These are phyloP conservation scores for Fistulifera solaris DNA, from an alignment of 108 stramenopile species.

Conservation along the genomic window DNA sequence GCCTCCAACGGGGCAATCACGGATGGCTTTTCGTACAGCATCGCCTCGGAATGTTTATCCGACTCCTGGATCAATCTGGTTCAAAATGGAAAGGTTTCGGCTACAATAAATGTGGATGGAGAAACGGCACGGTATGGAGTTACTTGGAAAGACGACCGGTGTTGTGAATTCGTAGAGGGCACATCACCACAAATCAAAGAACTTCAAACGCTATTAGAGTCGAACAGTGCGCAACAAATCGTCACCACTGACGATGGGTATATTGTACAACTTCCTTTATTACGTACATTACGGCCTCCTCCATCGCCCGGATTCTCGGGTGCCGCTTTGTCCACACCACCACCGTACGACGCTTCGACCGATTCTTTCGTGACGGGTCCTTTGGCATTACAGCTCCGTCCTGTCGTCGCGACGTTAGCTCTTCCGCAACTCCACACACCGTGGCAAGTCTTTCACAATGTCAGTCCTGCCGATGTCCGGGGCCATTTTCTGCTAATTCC, in stretches of 20 bases:
- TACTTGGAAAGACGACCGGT: conserved; percentile 10
- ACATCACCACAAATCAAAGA: conserved; percentile 17
- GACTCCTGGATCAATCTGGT: conserved; percentile 28
- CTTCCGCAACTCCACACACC: conserved; percentile 9
- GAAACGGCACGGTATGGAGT: conserved; percentile 28
- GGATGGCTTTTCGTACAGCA: conserved; percentile 5
- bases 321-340: conserved; percentile 23
- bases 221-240: background rate
- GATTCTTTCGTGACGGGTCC: conserved; percentile 49
- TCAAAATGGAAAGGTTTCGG: conserved; percentile 21
- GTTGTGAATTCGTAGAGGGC: background rate
- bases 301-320: conserved; percentile 28
- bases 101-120: conserved; percentile 9
- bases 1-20: no score
- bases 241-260: conserved; percentile 10
- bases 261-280: conserved; percentile 40
- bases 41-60: conserved; percentile 23
- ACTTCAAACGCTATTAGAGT: conserved; percentile 17
- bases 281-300: conserved; percentile 44
- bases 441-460: conserved; percentile 53
- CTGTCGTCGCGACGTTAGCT: conserved; percentile 12
- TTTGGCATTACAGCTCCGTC: conserved; percentile 32
- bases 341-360: conserved; percentile 30
- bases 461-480: conserved; percentile 43
- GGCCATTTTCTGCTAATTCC: conserved; percentile 53